Percentiles rank a stretch among this genome's conserved stretches.
Evolutionary conservation across 192 early-diverging fungal genomes (phyloP).

Genomic region (Dimargaris verticillata): DNA sequence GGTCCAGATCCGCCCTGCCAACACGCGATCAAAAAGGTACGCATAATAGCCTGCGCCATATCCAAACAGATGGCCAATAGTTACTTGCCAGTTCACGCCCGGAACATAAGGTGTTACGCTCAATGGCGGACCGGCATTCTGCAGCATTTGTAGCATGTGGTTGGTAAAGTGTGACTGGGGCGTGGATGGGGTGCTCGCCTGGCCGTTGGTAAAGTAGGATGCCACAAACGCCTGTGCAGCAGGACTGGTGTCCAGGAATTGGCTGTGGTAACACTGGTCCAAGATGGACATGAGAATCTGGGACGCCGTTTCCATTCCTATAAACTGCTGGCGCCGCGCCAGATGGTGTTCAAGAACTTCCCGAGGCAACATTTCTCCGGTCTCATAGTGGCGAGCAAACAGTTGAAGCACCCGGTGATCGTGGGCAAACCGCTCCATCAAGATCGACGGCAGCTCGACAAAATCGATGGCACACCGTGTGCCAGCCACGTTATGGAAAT

Average conservation of each 20-base stretch:
- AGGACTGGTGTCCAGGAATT: conserved; percentile 16
- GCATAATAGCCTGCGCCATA: conserved; percentile 91
- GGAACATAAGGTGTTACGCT: conserved; percentile 52
- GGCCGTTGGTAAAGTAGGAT: neutral
- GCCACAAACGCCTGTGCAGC: conserved; percentile 29
- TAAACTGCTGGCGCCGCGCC: conserved; percentile 34
- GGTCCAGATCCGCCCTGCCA: conserved; percentile 65
- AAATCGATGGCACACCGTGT: conserved; percentile 91
- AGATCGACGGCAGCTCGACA: conserved; percentile 91
- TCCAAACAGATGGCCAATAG: conserved; percentile 78
- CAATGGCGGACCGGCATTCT: conserved; percentile 23
- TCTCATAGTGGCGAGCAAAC: conserved; percentile 62
- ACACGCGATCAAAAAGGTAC: conserved; percentile 77
- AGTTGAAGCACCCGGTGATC: conserved; percentile 51
- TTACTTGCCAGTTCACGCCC: conserved; percentile 73
- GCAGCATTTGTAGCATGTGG: conserved; percentile 41
- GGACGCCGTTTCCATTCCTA: conserved; percentile 61
- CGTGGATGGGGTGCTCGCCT: neutral
- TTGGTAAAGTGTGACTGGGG: conserved; percentile 17
- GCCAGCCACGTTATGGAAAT: conserved; percentile 90
- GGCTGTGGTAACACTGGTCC: conserved; percentile 80
- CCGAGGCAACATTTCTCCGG: conserved; percentile 38
- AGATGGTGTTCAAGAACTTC: conserved; percentile 34
- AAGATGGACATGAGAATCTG: conserved; percentile 85
- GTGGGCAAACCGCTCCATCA: conserved; percentile 83